Evolutionary conservation across 2,329 filamentous ascomycete species (phyloP).

Genomic region (Alternaria gansuensis): DNA sequence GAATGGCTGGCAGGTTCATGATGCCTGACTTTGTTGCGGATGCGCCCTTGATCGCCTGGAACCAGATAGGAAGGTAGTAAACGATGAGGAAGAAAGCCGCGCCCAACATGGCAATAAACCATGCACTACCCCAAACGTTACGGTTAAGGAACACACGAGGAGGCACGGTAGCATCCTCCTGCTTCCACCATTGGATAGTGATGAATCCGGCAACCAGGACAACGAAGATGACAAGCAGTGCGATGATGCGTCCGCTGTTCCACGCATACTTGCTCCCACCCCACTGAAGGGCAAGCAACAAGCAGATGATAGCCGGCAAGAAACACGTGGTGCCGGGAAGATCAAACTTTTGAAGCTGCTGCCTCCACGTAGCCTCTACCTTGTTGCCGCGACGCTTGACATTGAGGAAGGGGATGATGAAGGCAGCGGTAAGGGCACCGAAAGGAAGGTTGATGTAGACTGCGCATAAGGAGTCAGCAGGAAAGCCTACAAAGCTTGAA

Average conservation of each 20-base stretch:
- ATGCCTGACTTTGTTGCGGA: slow-evolving; percentile 59
- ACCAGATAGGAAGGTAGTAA: slow-evolving; percentile 60
- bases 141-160: slow-evolving; percentile 58
- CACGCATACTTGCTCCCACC: slow-evolving; percentile 60
- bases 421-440: slow-evolving; percentile 55
- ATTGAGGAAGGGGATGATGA: slow-evolving; percentile 54
- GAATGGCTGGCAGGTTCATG: slow-evolving; percentile 59
- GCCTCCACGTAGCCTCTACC: slow-evolving; percentile 45
- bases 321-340: slow-evolving; percentile 56
- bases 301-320: slow-evolving; percentile 59
- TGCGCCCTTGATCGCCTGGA: slow-evolving; percentile 60
- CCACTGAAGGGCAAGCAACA: slow-evolving; percentile 62
- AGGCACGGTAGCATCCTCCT: slow-evolving; percentile 58
- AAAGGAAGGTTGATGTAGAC: slow-evolving; percentile 60
- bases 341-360: slow-evolving; percentile 58
- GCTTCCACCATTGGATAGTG: slow-evolving; percentile 55
- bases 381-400: slow-evolving; percentile 48
- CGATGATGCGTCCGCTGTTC: slow-evolving; percentile 58
- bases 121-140: slow-evolving; percentile 55
- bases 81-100: slow-evolving; percentile 57
- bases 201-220: slow-evolving; percentile 56
- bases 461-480: not conserved
- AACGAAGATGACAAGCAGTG: slow-evolving; percentile 57
- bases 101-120: slow-evolving; percentile 55
- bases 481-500: not conserved